phyloP scores from a whole-genome alignment of 1,284 basidiomycete genomes.

The Chondrostereum purpureum region DNA sequence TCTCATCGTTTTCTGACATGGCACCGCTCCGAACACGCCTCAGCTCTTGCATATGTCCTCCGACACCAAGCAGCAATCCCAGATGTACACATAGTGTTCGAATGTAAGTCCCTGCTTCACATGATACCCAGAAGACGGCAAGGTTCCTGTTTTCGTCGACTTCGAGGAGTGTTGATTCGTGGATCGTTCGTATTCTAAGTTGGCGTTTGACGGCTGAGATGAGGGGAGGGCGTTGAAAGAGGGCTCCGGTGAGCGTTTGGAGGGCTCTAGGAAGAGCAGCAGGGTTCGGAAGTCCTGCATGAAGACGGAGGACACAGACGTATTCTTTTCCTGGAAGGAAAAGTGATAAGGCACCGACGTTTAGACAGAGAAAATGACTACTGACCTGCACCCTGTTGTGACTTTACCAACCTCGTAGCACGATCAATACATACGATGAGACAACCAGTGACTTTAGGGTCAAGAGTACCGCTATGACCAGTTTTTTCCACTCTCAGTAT shows the following conservation, averaged over 20 bases:
- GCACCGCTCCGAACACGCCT: slow-evolving; percentile 93
- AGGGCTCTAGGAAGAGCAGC: slow-evolving; percentile 88
- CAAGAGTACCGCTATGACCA: slow-evolving; percentile 95
- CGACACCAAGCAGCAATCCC: slow-evolving; percentile 91
- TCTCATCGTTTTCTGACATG: slow-evolving; percentile 95
- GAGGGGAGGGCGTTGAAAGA: slow-evolving; percentile 98
- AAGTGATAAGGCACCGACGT: slow-evolving; percentile 14
- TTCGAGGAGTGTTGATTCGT: slow-evolving; percentile 94
- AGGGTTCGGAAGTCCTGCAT: slow-evolving; percentile 77
- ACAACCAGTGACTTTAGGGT: slow-evolving; percentile 99
- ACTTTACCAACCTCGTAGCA: slow-evolving; percentile 99
- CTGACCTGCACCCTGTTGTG: slow-evolving; percentile 89
- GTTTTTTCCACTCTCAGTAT: slow-evolving; percentile 98
- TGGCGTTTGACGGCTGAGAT: slow-evolving; percentile 99
- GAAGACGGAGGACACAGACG: slow-evolving; percentile 91
- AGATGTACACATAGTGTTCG: slow-evolving; percentile 97
- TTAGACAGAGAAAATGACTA: slow-evolving; percentile 12
- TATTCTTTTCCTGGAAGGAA: slow-evolving; percentile 85
- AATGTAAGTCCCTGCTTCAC: slow-evolving; percentile 98
- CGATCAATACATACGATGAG: slow-evolving; percentile 99
- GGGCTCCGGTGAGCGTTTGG: slow-evolving; percentile 95
- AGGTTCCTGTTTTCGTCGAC: slow-evolving; percentile 98
- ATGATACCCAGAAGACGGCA: slow-evolving; percentile 97
- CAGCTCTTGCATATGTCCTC: slow-evolving; percentile 99
- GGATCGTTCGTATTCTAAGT: slow-evolving; percentile 95